These are phyloP conservation scores for Huntiella decipiens DNA, from an alignment of 2,329 filamentous ascomycete species.

Conservation along the genomic window DNA sequence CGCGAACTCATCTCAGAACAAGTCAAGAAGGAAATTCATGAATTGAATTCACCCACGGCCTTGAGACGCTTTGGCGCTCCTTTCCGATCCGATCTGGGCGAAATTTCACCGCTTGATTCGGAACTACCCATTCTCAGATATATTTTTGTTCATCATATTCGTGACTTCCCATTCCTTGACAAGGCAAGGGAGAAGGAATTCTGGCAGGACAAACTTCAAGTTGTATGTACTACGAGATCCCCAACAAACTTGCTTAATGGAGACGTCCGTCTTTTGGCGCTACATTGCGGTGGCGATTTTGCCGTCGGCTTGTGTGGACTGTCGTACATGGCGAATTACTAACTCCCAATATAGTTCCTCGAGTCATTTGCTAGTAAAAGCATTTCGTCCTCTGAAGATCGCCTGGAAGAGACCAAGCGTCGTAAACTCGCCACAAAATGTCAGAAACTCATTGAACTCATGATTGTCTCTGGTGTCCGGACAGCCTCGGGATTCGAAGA, in stretches of 20 bases:
- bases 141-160: conserved; percentile 95
- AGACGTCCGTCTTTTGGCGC: too few relatives aligned
- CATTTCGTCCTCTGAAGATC: conserved; percentile 91
- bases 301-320: too few relatives aligned
- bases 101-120: conserved; percentile 82
- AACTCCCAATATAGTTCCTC: conserved; percentile 48
- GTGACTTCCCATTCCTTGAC: conserved; percentile 94
- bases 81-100: conserved; percentile 80
- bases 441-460: conserved; percentile 88
- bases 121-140: conserved; percentile 85
- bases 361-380: conserved; percentile 95
- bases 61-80: conserved; percentile 89
- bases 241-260: neutral
- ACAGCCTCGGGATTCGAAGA: conserved; percentile 96
- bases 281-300: too few relatives aligned
- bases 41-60: conserved; percentile 87
- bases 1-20: conserved; percentile 83
- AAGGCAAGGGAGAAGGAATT: conserved; percentile 97
- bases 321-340: too few relatives aligned
- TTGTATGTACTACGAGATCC: conserved; percentile 36
- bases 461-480: conserved; percentile 97
- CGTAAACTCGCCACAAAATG: conserved; percentile 82
- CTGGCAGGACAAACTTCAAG: conserved; percentile 95
- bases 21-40: conserved; percentile 73
- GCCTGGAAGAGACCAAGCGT: conserved; percentile 88